Evolutionary conservation across 257 asterid genomes (phyloP), one percentile per base, ranked within the genome.

Genomic region (Solanum ossicruentum): DNA sequence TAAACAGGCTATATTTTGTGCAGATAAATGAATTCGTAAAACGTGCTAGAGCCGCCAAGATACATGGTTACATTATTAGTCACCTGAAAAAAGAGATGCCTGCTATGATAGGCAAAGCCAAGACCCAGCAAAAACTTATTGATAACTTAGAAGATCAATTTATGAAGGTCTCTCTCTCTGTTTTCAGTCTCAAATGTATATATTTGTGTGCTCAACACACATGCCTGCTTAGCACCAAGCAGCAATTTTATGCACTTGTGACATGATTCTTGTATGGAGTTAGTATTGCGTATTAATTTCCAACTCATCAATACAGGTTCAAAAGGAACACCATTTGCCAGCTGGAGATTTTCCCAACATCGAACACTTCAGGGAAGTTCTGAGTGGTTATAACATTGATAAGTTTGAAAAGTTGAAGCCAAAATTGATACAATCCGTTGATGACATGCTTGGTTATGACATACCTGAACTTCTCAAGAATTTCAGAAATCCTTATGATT

Each of bases 31-130:
- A 95, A 89, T 96, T 93, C 80, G 98, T 95, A 17, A 96, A 96
- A 87, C 98, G 99, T 36, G 96, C 98, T 41, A 90, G 98, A 91
- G 97, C 98, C 71, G 99, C 98, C 73, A 96, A 96, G 89, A 95
- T 95, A 82, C 98, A 96, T 88, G 91, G 98, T 85, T 96, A 90
- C 88, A 94, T 96, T 8, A 94, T 96, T 67, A 88, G 98, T 84
- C 98, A 96, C 87, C 89, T 96, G 82, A 96, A 87, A 89, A 93
- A 88, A 87, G 98, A 95, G 87, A 96, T 96, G 99, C 99, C 99
- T 77, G 97, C 97, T 17, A 93, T 96, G 98, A 93, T 96, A 88
- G 99, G 99, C 87, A 96, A 96, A 89, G 92, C 98, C 23, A 95
- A 96, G 93, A 63, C 97, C 32, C 99, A 96, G 84, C 98, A 96